A percentile compares a stretch with the other conserved stretches of the same genome.
phyloP scores from a whole-genome alignment of 2,329 filamentous ascomycete genomes.

The Coleophoma eucalyptorum region DNA sequence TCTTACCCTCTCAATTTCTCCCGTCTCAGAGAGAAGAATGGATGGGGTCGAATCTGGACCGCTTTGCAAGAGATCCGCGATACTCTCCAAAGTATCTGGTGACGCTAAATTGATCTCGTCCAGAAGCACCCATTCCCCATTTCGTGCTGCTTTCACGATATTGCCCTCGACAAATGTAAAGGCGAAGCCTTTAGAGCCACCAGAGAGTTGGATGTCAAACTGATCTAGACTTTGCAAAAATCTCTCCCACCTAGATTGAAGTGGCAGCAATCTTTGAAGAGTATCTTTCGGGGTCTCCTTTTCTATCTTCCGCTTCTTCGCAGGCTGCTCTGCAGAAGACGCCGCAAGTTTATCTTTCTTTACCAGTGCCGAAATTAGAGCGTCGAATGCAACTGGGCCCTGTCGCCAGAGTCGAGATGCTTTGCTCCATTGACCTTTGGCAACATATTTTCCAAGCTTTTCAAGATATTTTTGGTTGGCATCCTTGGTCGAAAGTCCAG shows the following conservation, averaged over 20 bases:
- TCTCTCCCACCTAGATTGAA: conserved; percentile 70
- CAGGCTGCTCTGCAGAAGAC: conserved; percentile 52
- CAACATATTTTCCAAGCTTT: conserved; percentile 73
- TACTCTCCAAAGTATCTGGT: conserved; percentile 89
- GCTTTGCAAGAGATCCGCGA: conserved; percentile 79
- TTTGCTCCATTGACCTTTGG: conserved; percentile 82
- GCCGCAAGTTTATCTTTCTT: conserved; percentile 34
- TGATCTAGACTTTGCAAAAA: conserved; percentile 73
- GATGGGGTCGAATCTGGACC: conserved; percentile 71
- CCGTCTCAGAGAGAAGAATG: conserved; percentile 86
- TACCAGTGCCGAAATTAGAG: conserved; percentile 56
- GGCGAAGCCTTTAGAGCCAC: conserved; percentile 72
- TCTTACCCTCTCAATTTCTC: conserved; percentile 83
- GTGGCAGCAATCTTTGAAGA: conserved; percentile 54
- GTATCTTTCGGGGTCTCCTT: conserved; percentile 41
- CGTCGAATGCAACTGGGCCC: conserved; percentile 81
- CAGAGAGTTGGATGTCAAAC: conserved; percentile 75
- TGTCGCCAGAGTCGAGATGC: conserved; percentile 85
- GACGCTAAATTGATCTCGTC: conserved; percentile 98
- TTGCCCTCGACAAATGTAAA: conserved; percentile 97
- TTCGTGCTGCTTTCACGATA: conserved; percentile 90
- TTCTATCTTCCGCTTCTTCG: conserved; percentile 65
- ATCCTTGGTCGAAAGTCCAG: conserved; percentile 79
- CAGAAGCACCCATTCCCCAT: conserved; percentile 94
- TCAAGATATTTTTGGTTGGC: conserved; percentile 79